Conservation (phyloP, 148 eudicot genomes). For the Suaeda aralocaspica region DNA sequence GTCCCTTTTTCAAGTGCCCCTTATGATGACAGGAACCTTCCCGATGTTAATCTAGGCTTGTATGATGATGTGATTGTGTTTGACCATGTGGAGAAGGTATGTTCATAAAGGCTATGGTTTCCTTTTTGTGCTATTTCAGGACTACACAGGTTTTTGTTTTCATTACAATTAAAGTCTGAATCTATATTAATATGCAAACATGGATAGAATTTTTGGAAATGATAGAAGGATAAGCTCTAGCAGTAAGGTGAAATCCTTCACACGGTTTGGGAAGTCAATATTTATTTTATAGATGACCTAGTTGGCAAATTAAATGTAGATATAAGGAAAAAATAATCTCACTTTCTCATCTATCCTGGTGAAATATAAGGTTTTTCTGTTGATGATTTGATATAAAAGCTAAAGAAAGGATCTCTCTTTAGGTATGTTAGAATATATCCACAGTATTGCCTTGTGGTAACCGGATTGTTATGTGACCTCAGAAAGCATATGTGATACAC, state of each 20-base stretch:
- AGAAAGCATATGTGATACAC: conserved; percentile 84
- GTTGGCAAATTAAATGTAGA: background rate
- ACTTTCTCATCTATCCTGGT: background rate
- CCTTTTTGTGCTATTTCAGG: background rate
- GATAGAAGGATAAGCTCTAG: background rate
- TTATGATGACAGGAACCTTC: conserved; percentile 84
- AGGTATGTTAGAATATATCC: background rate
- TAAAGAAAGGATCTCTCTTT: background rate
- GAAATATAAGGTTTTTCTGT: background rate
- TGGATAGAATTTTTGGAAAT: background rate
- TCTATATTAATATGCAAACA: background rate
- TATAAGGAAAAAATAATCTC: background rate
- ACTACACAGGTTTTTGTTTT: background rate
- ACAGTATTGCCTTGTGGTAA: background rate
- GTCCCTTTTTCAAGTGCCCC: conserved; percentile 87
- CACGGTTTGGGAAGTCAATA: no score
- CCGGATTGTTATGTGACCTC: conserved; percentile 12
- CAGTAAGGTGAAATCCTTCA: background rate
- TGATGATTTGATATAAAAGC: background rate
- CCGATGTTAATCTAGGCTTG: conserved; percentile 88
- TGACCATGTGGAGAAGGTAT: conserved; percentile 95
- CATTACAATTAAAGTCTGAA: background rate
- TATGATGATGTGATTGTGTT: conserved; percentile 96
- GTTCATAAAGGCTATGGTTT: conserved; percentile 5
- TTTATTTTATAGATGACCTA: background rate